Percentiles rank a stretch among this genome's conserved stretches.
phyloP scores from a whole-genome alignment of 148 eudicot genomes.

The Cornus kousa region DNA sequence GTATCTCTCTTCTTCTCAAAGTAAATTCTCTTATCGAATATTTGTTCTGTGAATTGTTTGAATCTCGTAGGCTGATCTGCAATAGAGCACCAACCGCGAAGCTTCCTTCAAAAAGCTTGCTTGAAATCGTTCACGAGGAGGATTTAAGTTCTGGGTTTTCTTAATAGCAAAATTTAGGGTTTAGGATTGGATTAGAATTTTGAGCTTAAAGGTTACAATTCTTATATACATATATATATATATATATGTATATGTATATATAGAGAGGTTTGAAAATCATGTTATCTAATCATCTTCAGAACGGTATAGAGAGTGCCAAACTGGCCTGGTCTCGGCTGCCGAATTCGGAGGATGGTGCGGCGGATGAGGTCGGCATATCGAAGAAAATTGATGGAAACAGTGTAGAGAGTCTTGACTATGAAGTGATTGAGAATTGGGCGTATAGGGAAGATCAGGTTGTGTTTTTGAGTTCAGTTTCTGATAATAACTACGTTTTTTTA shows the following conservation, averaged over 20 bases:
- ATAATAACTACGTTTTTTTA: neutral
- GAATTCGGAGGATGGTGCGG: constrained; percentile 55
- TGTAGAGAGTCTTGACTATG: constrained; percentile 91
- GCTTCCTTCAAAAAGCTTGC: neutral
- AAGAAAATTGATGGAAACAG: constrained; percentile 43
- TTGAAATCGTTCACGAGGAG: neutral
- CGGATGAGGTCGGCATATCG: constrained; percentile 35
- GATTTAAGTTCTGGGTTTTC: neutral
- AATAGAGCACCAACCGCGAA: neutral
- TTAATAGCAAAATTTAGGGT: neutral
- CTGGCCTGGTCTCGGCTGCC: constrained; percentile 79
- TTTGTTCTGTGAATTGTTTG: neutral
- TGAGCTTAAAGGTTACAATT: neutral
- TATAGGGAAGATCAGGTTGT: constrained; percentile 85
- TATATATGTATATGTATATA: neutral
- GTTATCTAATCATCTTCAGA: constrained; percentile 75
- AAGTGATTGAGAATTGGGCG: constrained; percentile 84
- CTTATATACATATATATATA: neutral
- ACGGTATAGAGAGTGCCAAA: constrained; percentile 78
- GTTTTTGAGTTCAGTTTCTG: neutral
- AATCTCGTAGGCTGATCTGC: neutral
- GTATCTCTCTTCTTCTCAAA: constrained; percentile 11
- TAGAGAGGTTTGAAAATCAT: constrained; percentile 14
- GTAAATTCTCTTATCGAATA: neutral
- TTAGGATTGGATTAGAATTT: neutral